phyloP scores from a whole-genome alignment of 768 basidiomycete species.

The Naganishia vaughanmartiniae region DNA sequence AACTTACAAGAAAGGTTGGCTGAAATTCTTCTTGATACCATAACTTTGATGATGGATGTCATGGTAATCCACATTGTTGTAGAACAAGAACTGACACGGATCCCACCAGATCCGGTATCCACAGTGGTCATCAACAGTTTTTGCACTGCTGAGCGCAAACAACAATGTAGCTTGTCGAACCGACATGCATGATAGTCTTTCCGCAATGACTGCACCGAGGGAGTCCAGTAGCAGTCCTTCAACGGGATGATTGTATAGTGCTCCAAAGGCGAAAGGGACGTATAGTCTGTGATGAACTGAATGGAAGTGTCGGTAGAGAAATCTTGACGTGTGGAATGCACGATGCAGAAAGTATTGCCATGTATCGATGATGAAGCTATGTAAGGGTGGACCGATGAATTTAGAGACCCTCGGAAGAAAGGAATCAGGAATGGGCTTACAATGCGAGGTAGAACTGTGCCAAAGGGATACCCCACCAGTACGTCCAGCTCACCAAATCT shows the following conservation, averaged over 20 bases:
- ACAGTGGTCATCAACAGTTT: conserved; percentile 95
- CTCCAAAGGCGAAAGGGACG: conserved; percentile 93
- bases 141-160: conserved; percentile 77
- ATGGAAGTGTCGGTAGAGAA: conserved; percentile 85
- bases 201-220: conserved; percentile 73
- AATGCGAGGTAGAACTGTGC: conserved; percentile 73
- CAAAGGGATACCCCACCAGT: conserved; percentile 89
- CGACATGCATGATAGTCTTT: conserved; percentile 65
- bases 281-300: conserved; percentile 93
- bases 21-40: conserved; percentile 93
- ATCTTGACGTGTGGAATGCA: conserved; percentile 82
- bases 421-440: conserved; percentile 58
- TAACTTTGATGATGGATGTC: conserved; percentile 93
- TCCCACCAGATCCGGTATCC: conserved; percentile 88
- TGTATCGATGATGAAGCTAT: conserved; percentile 87
- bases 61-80: conserved; percentile 94
- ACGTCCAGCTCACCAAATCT: conserved; percentile 62
- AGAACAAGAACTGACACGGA: conserved; percentile 76
- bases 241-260: conserved; percentile 93
- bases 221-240: conserved; percentile 90
- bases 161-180: conserved; percentile 74
- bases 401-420: background rate
- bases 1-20: conserved; percentile 80
- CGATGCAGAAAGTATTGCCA: conserved; percentile 99
- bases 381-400: background rate